Evolutionary conservation across 345 rosid species (phyloP), one percentile per base, ranked within the genome.

Genomic region (Carallia brachiata): DNA sequence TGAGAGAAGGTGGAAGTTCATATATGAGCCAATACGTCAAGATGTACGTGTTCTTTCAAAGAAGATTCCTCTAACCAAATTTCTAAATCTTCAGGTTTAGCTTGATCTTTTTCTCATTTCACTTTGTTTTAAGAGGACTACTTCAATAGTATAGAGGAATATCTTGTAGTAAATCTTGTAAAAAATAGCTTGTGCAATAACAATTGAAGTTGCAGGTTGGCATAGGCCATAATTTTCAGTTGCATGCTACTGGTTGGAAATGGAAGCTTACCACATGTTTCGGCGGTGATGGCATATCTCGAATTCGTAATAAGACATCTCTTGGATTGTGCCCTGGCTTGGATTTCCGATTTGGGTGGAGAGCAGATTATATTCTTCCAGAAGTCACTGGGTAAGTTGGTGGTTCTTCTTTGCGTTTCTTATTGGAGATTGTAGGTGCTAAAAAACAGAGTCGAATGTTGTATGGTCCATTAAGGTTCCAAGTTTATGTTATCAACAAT

Each of bases 261-360:
- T 94, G 97, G 95, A 94, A 90, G 69, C 95, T 94, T 69, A 87
- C 85, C 2, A 81, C 98, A 48, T 87, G 95, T 77, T 82, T 88
- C 36, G 98, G 98, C 61, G 96, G 96, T 40, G 96, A 91, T 71
- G 91, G 96, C 57, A 60, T 94, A 27, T 91, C 98, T 40, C 82
- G 90, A 39, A 84, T 94, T 34, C 86, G 75, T 71, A 91, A 91
- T 79, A 91, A 94, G 84, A 88, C 98, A 53, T 78, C 90, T 3
- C 75, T 91, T 63, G 95, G 95, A 55, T 67, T 88, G 72, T 87
- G 72, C 83, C 96, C 97, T 70, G 96, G 96, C 67, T 32, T 90
- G 53, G 96, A 90, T 87, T 78, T 94, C 8, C 89, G 96, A 52
- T 87, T 94, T 73, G 90, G 93, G 15, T 94, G 97, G 97, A 88